Evolutionary conservation across 805 yeast genomes (phyloP).

Genomic region (Metschnikowia dekortorum): DNA sequence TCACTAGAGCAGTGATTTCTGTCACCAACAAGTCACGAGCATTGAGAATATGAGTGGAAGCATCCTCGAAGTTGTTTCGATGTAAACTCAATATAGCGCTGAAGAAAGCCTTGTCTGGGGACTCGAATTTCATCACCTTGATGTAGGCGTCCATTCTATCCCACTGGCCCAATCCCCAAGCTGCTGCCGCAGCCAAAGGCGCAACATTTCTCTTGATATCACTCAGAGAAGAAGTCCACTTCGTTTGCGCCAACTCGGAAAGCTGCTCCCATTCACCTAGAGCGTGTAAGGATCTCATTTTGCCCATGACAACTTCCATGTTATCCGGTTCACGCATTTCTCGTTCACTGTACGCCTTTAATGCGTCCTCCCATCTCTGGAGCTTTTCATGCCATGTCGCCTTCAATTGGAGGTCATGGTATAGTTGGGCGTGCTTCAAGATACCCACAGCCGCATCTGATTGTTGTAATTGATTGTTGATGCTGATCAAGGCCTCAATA

Average conservation of each 20-base stretch:
- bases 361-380: slow-evolving; percentile 97
- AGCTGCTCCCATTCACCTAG: slow-evolving; percentile 98
- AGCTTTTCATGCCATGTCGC: slow-evolving; percentile 98
- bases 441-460: slow-evolving; percentile 98
- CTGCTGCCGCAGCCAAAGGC: slow-evolving; percentile 97
- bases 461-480: slow-evolving; percentile 92
- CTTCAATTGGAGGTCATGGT: slow-evolving; percentile 83
- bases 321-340: slow-evolving; percentile 61
- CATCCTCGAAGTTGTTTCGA: slow-evolving; percentile 78
- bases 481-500: slow-evolving; percentile 85
- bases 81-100: slow-evolving; percentile 86
- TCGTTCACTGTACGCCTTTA: slow-evolving; percentile 81
- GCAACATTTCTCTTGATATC: slow-evolving; percentile 83
- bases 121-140: slow-evolving; percentile 81
- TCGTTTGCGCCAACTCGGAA: slow-evolving; percentile 76
- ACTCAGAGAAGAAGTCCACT: slow-evolving; percentile 72
- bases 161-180: slow-evolving; percentile 98
- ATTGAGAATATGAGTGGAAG: slow-evolving; percentile 67
- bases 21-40: slow-evolving; percentile 90
- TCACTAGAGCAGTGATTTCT: slow-evolving; percentile 89
- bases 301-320: slow-evolving; percentile 91
- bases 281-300: slow-evolving; percentile 96
- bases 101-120: slow-evolving; percentile 94
- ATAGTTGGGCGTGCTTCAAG: slow-evolving; percentile 87
- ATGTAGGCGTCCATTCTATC: slow-evolving; percentile 91